These are phyloP conservation scores for Dactylonectria estremocensis DNA, from an alignment of 2,329 filamentous ascomycete genomes.

Conservation along the genomic window DNA sequence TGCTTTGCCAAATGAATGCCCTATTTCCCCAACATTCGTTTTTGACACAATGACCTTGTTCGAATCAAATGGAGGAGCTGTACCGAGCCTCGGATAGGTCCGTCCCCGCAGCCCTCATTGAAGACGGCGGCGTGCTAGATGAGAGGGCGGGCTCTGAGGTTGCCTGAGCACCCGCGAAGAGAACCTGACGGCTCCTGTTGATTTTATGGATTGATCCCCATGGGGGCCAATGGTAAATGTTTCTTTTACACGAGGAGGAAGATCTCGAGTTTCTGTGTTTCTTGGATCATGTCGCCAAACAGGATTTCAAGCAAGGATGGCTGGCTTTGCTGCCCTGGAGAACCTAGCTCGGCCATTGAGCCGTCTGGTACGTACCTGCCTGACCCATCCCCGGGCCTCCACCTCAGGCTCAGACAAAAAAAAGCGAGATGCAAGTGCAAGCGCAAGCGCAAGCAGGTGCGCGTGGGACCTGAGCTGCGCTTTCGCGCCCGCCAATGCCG, in stretches of 20 bases:
- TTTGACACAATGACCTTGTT: not conserved
- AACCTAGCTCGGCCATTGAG: slow-evolving; percentile 18
- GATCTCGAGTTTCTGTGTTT: not conserved
- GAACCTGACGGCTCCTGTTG: too few species aligned
- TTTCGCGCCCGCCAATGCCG: slow-evolving; percentile 30
- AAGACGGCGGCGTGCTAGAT: not conserved
- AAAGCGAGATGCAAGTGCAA: slow-evolving; percentile 25
- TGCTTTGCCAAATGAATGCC: not conserved
- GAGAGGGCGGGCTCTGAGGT: not conserved
- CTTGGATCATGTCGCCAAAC: not conserved
- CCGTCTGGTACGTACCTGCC: slow-evolving; percentile 20
- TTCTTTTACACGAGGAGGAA: not conserved
- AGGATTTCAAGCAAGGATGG: slow-evolving; percentile 11
- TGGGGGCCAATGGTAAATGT: not conserved
- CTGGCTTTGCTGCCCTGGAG: not conserved
- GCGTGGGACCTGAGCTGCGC: not conserved
- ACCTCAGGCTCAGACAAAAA: slow-evolving; percentile 1
- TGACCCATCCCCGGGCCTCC: slow-evolving; percentile 3
- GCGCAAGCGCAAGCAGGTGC: slow-evolving; percentile 17
- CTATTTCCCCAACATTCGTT: not conserved
- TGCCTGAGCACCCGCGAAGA: not conserved
- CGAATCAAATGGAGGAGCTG: not conserved
- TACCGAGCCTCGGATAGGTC: not conserved
- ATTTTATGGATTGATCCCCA: not conserved
- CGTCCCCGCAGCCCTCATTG: too few species aligned